phyloP scores from a whole-genome alignment of 371 early-diverging fungal genomes.

The Conidiobolus incongruus region DNA sequence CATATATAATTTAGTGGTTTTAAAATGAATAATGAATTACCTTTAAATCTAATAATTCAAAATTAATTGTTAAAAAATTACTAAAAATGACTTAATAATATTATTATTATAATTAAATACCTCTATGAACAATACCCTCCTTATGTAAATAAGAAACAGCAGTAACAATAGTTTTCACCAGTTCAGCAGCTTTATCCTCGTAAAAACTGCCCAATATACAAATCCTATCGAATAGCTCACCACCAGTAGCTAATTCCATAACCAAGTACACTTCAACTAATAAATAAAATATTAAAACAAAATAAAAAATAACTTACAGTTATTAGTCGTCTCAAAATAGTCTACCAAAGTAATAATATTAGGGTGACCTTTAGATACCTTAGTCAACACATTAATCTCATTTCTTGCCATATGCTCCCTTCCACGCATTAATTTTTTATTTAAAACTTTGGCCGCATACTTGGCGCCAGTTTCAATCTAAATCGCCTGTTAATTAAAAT shows the following conservation, averaged over 20 bases:
- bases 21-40: too few species aligned
- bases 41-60: conserved; percentile 16
- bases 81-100: too few species aligned
- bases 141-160: conserved; percentile 69
- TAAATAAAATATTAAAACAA: not conserved
- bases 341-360: conserved; percentile 72
- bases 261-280: conserved; percentile 55
- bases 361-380: conserved; percentile 62
- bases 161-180: conserved; percentile 46
- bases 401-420: conserved; percentile 77
- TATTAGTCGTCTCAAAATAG: conserved; percentile 80
- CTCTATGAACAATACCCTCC: conserved; percentile 69
- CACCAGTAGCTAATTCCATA: conserved; percentile 72
- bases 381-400: conserved; percentile 66
- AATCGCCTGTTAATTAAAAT: conserved; percentile 4
- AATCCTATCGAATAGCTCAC: conserved; percentile 79
- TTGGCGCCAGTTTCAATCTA: conserved; percentile 61
- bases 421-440: conserved; percentile 71
- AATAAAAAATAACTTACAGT: conserved; percentile 25
- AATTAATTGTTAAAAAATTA: too few species aligned
- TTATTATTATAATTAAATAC: too few species aligned
- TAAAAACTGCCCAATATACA: conserved; percentile 50
- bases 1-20: not conserved
- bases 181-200: conserved; percentile 66
- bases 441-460: conserved; percentile 82